A percentile compares a stretch with the other conserved stretches of the same genome.
These are phyloP conservation scores for Endocarpon pusillum DNA, from an alignment of 495 filamentous ascomycete genomes.

Conservation along the genomic window DNA sequence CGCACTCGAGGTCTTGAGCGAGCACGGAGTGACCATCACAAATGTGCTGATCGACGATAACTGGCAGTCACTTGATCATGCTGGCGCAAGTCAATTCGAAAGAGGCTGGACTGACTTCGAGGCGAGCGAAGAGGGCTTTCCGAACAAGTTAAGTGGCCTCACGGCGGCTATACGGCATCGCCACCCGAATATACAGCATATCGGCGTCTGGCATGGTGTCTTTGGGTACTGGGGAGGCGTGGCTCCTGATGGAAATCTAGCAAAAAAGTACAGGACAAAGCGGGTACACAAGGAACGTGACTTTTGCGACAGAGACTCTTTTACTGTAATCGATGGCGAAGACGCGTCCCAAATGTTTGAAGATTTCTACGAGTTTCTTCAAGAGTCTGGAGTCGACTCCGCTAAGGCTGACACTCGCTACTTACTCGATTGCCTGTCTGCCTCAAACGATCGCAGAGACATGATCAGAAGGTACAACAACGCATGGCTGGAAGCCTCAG, in stretches of 20 bases:
- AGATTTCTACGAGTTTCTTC: constrained; percentile 79
- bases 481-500: constrained; percentile 62
- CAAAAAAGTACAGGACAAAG: constrained; percentile 60
- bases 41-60: constrained; percentile 91
- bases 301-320: no score
- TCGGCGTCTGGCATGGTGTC: constrained; percentile 94
- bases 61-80: constrained; percentile 68
- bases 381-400: constrained; percentile 48
- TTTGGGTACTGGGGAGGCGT: constrained; percentile 93
- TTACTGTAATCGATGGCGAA: constrained; percentile 56
- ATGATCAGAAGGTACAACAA: constrained; percentile 65
- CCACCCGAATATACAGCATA: constrained; percentile 59
- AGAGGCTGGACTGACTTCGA: constrained; percentile 57
- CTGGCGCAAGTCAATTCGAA: constrained; percentile 28
- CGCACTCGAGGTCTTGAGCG: constrained; percentile 53
- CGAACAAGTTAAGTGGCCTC: constrained; percentile 53
- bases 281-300: constrained; percentile 40
- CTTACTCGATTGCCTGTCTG: constrained; percentile 56
- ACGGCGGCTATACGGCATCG: constrained; percentile 48
- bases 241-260: constrained; percentile 50
- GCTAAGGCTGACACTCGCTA: constrained; percentile 90
- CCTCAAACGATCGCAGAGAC: constrained; percentile 44
- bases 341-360: constrained; percentile 65
- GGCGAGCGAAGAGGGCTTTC: constrained; percentile 66
- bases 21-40: constrained; percentile 55